Evolutionary conservation across 1,284 basidiomycete genomes (phyloP), one percentile per base, ranked within the genome.

Genomic region (Exsudoporus floridanus): DNA sequence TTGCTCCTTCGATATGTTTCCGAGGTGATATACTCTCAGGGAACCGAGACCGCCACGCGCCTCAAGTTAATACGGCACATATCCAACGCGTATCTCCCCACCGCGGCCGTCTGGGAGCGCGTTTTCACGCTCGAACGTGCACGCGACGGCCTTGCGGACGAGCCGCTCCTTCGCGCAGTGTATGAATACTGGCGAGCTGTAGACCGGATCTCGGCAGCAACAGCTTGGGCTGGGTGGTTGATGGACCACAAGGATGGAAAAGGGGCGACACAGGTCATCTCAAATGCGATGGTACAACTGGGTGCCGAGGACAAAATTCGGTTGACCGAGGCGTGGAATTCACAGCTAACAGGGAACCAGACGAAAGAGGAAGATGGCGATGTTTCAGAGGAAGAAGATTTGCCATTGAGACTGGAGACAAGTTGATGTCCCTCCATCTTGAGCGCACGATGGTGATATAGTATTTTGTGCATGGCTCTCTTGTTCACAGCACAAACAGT

Each of bases 191-290:
- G 80, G 81, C 69, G 73, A 36, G 57, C 61, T 46, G 50, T 62
- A 43, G 75, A 78, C 30, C 60, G 53, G 23, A 65, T 69, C 36
- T 66, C 63, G 50, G 79, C 80, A 49, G 69, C 71, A 7, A 58
- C 71, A 49, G 70, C 63, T 56, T 82, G 77, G 78, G 78, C 73
- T 33, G 59, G 62, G 52, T 82, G 78, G 78, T 57, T 80, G 43
- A 57, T 76, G 63, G 59, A 57, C 46, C 67, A 68, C 43, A 77
- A 74, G 46, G 62, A 69, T 46, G 73, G 74, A 50, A 65, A 60
- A 42, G 71, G 69, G 53, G 77, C 73, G 41, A 66, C 60, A 33
- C 64, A 60, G 30, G 57, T 73, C 37, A 64, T 78, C 41, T 70
- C 61, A 34, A 59, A 59, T 44, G 66, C 65, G 49, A 62, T 63